phyloP scores from a whole-genome alignment of 78 protist genomes.

The Anaeramoeba flamelloides region DNA sequence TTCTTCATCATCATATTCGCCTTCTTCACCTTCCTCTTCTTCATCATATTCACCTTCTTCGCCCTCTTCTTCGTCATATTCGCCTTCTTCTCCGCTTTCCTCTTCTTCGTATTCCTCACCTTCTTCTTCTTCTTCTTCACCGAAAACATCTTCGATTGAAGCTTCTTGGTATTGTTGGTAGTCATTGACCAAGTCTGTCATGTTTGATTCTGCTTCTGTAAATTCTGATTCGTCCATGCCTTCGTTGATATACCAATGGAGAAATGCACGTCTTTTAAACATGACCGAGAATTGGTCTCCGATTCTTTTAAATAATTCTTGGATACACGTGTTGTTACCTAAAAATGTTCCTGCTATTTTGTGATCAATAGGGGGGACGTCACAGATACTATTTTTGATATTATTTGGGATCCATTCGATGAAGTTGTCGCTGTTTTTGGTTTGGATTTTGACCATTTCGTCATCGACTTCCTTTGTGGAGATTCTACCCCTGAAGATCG shows the following conservation, averaged over 20 bases:
- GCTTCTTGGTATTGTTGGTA: no score
- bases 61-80: no score
- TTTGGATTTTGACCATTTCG: constrained; percentile 77
- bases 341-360: constrained; percentile 88
- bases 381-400: constrained; percentile 75
- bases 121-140: no score
- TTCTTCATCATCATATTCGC: constrained; percentile 5
- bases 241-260: no score
- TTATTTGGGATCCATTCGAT: constrained; percentile 98
- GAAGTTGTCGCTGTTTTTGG: constrained; percentile 77
- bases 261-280: constrained; percentile 94
- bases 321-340: constrained; percentile 92
- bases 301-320: constrained; percentile 91
- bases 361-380: constrained; percentile 82
- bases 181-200: no score
- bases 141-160: no score
- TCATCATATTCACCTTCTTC: no score
- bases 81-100: no score
- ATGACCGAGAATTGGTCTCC: constrained; percentile 85
- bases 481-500: constrained; percentile 87
- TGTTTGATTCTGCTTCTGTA: no score
- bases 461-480: constrained; percentile 92
- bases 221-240: no score
- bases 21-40: background rate
- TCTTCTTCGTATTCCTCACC: no score